Percentiles rank a stretch among this genome's conserved stretches.
Conservation (phyloP, 805 yeast genomes). For the Cyberlindnera saturnus region DNA sequence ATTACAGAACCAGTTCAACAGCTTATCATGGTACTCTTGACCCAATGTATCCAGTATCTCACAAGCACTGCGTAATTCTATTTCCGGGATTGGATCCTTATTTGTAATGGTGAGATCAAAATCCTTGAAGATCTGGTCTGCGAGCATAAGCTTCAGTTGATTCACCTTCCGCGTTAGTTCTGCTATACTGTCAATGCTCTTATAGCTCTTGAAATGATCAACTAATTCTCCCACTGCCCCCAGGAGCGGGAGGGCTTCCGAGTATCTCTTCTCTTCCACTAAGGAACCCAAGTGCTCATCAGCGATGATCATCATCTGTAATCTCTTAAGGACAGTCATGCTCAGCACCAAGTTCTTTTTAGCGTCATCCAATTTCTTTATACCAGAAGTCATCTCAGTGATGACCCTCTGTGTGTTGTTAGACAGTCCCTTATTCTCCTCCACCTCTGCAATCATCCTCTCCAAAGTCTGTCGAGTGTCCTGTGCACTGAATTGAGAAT, state of each 20-base stretch:
- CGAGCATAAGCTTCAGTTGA: conserved; percentile 51
- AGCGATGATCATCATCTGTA: conserved; percentile 80
- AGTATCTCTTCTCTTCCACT: conserved; percentile 38
- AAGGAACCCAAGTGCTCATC: conserved; percentile 51
- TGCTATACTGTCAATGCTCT: conserved; percentile 78
- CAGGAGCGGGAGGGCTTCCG: conserved; percentile 53
- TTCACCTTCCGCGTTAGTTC: conserved; percentile 53
- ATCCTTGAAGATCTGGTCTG: conserved; percentile 68
- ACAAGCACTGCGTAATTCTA: conserved; percentile 56
- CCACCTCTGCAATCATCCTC: conserved; percentile 38
- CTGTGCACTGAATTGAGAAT: conserved; percentile 8
- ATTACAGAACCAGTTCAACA: conserved; percentile 69
- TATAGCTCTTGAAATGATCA: conserved; percentile 69
- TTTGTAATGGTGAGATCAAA: conserved; percentile 47
- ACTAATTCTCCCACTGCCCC: conserved; percentile 70
- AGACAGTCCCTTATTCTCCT: conserved; percentile 43
- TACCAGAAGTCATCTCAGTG: conserved; percentile 65
- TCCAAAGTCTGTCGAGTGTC: conserved; percentile 25
- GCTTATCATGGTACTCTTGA: conserved; percentile 46
- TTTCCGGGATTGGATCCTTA: conserved; percentile 19
- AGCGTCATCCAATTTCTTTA: conserved; percentile 72
- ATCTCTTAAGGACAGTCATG: conserved; percentile 79
- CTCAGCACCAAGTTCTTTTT: conserved; percentile 79
- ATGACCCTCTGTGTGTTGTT: conserved; percentile 54
- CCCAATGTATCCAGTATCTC: conserved; percentile 62